Percentiles rank a stretch among this genome's conserved stretches.
Evolutionary conservation across 768 basidiomycete species (phyloP).

Genomic region (Cyathus striatus): DNA sequence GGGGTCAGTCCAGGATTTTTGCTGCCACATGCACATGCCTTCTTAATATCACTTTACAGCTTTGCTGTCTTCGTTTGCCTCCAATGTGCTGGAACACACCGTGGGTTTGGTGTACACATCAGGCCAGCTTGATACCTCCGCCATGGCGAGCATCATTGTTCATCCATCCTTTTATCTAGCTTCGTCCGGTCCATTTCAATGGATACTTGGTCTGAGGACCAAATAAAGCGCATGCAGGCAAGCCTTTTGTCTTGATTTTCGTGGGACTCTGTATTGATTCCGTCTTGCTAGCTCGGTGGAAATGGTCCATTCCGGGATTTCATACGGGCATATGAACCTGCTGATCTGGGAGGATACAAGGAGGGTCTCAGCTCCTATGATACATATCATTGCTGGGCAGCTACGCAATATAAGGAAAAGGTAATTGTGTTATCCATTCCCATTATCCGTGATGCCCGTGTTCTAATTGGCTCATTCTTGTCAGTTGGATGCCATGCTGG

Average conservation of each 20-base stretch:
- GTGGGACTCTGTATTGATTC: slow-evolving; percentile 2
- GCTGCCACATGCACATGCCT: slow-evolving; percentile 6
- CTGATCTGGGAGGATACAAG: slow-evolving; percentile 65
- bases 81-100: slow-evolving; percentile 79
- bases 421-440: slow-evolving; percentile 31
- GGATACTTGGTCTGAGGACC: slow-evolving; percentile 94
- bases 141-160: slow-evolving; percentile 11
- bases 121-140: slow-evolving; percentile 37
- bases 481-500: slow-evolving; percentile 74
- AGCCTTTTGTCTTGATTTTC: slow-evolving; percentile 9
- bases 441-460: no score
- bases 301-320: slow-evolving; percentile 82
- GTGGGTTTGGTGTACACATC: slow-evolving; percentile 93
- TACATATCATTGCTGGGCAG: slow-evolving; percentile 92
- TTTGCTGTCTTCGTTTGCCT: slow-evolving; percentile 90
- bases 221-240: slow-evolving; percentile 88
- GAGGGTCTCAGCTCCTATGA: slow-evolving; percentile 59
- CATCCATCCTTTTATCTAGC: slow-evolving; percentile 33
- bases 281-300: slow-evolving; percentile 66
- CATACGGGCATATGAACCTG: slow-evolving; percentile 61
- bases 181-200: slow-evolving; percentile 93
- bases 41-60: slow-evolving; percentile 32
- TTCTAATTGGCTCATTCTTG: slow-evolving; percentile 13
- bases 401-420: slow-evolving; percentile 92
- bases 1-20: slow-evolving; percentile 36